Conservation (phyloP, 2,329 filamentous ascomycete species). For the Venturia nashicola region DNA sequence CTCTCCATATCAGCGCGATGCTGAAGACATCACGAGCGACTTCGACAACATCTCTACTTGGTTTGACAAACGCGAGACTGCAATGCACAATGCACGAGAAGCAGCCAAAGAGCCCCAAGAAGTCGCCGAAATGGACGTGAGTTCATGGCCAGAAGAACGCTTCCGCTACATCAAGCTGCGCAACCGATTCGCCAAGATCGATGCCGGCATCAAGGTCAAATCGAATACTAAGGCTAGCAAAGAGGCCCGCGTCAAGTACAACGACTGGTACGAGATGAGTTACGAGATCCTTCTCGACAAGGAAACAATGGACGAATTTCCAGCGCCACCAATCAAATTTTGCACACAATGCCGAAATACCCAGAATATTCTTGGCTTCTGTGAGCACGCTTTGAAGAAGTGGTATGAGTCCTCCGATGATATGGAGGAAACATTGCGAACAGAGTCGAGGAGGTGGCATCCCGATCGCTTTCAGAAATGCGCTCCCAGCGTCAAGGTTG, state of each 20-base stretch:
- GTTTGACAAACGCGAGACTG: not conserved
- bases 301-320: not conserved
- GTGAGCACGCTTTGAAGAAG: not conserved
- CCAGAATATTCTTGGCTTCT: not conserved
- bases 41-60: not conserved
- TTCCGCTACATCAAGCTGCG: not conserved
- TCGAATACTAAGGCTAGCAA: not conserved
- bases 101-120: not conserved
- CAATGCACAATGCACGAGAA: not conserved
- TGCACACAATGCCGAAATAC: not conserved
- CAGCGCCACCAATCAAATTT: not conserved
- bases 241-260: not conserved
- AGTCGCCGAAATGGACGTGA: not conserved
- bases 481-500: not conserved
- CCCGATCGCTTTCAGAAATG: conserved; percentile 2
- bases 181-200: not conserved
- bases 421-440: not conserved
- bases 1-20: not conserved
- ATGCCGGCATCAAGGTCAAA: not conserved
- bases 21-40: not conserved
- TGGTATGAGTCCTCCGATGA: not conserved
- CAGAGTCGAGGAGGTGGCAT: not conserved
- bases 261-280: not conserved
- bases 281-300: not conserved
- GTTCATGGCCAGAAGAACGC: conserved; percentile 3